These are phyloP conservation scores for Xanthoceras sorbifolium DNA, from an alignment of 345 rosid genomes.

Conservation along the genomic window DNA sequence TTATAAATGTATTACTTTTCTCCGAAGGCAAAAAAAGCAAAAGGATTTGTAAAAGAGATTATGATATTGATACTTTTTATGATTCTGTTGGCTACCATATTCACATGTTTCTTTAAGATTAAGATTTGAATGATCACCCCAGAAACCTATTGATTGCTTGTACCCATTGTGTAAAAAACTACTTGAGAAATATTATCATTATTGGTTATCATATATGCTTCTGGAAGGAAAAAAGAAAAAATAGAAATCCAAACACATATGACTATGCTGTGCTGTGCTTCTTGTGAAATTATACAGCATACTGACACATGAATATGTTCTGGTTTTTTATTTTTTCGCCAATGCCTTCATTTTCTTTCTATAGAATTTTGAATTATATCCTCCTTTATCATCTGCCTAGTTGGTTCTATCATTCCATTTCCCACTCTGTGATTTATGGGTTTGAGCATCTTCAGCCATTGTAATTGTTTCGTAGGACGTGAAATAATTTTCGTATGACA, in stretches of 20 bases:
- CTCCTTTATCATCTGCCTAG: not conserved
- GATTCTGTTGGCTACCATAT: not conserved
- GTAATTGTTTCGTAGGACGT: not conserved
- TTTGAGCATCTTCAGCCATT: not conserved
- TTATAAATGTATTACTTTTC: not conserved
- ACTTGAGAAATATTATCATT: slow-evolving; percentile 17
- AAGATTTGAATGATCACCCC: not conserved
- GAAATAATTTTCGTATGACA: not conserved
- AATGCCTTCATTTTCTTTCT: not conserved
- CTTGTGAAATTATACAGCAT: not conserved
- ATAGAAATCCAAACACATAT: not conserved
- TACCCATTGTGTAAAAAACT: not conserved
- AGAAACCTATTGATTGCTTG: not conserved
- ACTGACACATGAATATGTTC: too few species aligned
- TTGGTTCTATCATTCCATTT: not conserved
- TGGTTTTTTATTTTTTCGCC: not conserved
- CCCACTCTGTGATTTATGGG: not conserved
- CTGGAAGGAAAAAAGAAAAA: not conserved
- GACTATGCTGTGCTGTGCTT: not conserved
- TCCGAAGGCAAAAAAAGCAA: not conserved
- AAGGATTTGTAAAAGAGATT: not conserved
- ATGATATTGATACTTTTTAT: not conserved
- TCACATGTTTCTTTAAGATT: slow-evolving; percentile 3
- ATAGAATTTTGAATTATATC: not conserved
- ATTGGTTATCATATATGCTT: not conserved